Base-by-base conservation (phyloP, 1,139 yeast species). In the Lodderomyces beijingensis region DNA sequence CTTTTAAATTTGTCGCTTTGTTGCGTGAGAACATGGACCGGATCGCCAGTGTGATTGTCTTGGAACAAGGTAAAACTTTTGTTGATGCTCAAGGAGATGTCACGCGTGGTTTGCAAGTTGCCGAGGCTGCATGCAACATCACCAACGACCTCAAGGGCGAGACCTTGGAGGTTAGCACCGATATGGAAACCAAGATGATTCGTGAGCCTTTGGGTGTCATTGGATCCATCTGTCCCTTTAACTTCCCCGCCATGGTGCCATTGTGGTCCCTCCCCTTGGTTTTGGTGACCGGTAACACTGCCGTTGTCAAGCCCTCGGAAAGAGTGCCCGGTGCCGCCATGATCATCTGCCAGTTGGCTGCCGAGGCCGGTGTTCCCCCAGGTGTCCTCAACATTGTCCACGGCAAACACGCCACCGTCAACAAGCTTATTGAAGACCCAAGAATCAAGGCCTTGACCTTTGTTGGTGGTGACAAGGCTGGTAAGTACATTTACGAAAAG, bases 181-280 rank as follows among this genome's bases (percentile, higher is more conserved):
- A 81, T 50, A 83, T 83, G 89, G 89, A 81, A 59, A 81, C 93
- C 30, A 77, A 79, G 47, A 80, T 82, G 77, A 68, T 79, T 47
- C 73, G 91, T 46, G 76, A 70, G 48, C 76, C 76, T 19, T 56
- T 70, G 39, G 86, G 86, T 13, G 83, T 79, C 14, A 71, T 78
- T 39, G 85, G 80, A 5, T 79, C 85, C 16, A 79, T 79, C 45
- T 75, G 81, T 47, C 87, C 87, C n/a, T 77, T 77, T 59, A 80
- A 80, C 61, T 80, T 82, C 72, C 91, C 91, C 18, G 91, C 88
- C 28, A 82, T 83, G 91, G 85, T 83, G 39, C 93, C 93, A 23
- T 65, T 83, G 46, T 83, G 93, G 93, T 77, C 88, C 20, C 70
- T 83, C 40, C 93, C 93, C 12, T 71, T 82, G 51, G 68, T 78